Percentiles rank a stretch among this genome's conserved stretches.
Conservation (phyloP, 371 early-diverging fungal genomes). For the Mucor saturninus region DNA sequence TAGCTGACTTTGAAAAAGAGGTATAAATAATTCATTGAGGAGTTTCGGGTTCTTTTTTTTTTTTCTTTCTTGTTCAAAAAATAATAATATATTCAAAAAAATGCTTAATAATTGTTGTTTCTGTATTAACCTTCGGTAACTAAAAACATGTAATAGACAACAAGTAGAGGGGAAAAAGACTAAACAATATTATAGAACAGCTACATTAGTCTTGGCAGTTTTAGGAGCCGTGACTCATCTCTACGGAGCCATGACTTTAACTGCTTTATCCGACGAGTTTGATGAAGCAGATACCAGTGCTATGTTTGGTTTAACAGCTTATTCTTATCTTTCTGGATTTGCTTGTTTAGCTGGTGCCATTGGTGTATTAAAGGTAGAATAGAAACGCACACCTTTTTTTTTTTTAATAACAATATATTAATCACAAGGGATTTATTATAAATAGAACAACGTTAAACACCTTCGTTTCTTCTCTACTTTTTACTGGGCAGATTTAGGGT, state of each 20-base stretch:
- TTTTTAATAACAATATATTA: conserved; percentile 2
- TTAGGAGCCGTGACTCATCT: conserved; percentile 43
- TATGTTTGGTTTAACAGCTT: conserved; percentile 41
- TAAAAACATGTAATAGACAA: neutral
- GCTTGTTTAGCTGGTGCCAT: conserved; percentile 46
- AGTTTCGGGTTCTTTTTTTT: conserved; percentile 3
- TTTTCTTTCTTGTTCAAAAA: conserved; percentile 9
- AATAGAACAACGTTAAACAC: conserved; percentile 48
- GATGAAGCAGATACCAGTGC: conserved; percentile 36
- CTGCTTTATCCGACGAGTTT: conserved; percentile 37
- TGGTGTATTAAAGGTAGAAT: conserved; percentile 48
- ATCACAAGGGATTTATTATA: neutral
- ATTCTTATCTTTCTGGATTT: conserved; percentile 43
- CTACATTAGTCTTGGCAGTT: conserved; percentile 41
- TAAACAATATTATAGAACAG: conserved; percentile 32
- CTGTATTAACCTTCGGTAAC: conserved; percentile 43
- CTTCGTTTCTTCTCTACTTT: conserved; percentile 40
- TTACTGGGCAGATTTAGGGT: conserved; percentile 49
- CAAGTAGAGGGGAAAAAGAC: neutral
- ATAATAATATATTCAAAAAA: conserved; percentile 1
- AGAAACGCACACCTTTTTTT: conserved; percentile 1
- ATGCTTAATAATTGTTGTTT: conserved; percentile 49
- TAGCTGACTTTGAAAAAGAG: neutral
- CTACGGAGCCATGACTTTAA: conserved; percentile 38
- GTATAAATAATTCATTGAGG: neutral